Evolutionary conservation across 1,284 basidiomycete genomes (phyloP), one percentile per base, ranked within the genome.

Genomic region (Microstroma glucosiphilum): DNA sequence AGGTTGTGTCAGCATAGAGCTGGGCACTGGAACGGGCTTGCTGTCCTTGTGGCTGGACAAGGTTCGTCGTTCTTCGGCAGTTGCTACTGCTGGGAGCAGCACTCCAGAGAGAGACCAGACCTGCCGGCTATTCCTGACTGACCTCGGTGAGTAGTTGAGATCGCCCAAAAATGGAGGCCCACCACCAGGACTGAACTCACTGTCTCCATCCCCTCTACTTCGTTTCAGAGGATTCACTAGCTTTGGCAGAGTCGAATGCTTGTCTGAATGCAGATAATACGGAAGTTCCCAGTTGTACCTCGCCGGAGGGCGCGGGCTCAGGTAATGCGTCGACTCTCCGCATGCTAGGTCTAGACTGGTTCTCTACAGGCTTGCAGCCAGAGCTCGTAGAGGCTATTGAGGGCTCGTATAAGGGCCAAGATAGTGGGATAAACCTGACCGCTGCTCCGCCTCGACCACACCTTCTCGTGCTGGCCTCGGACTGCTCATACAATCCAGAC

Each of bases 401-500:
- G 51, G 17, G 43, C 17, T 21, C 15, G 43, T 48, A 6, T 12
- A 48, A 48, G 43, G 17, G 13, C 43, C 43, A 48, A 48, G 15
- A n/a, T 48, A 6, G 21, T 4, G 21, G 17, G n/a, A n/a, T n/a
- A n/a, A n/a, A n/a, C 13, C 43, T 48, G 43, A 48, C 43, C 6
- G 12, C 4, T 21, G 6, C 12, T 17, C 17, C 17, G 25, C 26
- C 51, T 23, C 51, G 19, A 26, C 51, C 51, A 8, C 17, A 21
- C 25, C 51, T 54, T 4, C 54, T 65, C 46, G 43, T 65, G 0
- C 37, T 65, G 40, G 57, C 58, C 12, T 61, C 63, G 9, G 63
- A 65, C 56, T 65, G 63, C 57, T 62, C 63, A 1, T 65, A 65
- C 63, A 65, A 65, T 43, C 60, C 63, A 19, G 30, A 56, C 8